phyloP scores from a whole-genome alignment of 176 grass and related monocot genomes.

The Stipa capillata region DNA sequence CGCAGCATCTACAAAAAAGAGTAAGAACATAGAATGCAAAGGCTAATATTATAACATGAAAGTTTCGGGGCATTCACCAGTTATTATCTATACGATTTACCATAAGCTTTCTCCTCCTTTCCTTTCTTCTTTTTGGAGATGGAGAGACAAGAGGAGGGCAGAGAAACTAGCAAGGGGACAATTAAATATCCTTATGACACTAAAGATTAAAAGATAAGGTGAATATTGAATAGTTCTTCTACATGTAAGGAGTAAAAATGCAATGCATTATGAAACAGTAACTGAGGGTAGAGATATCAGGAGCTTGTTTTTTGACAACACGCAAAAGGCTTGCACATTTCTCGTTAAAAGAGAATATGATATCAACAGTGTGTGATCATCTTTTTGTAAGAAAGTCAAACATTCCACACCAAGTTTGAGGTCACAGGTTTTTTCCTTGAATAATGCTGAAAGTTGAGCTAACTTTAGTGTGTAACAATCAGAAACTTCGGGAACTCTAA shows the following conservation, averaged over 20 bases:
- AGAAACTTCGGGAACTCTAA: not conserved
- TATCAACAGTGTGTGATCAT: not conserved
- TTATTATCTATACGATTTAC: not conserved
- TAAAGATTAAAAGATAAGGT: not conserved
- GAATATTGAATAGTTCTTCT: not conserved
- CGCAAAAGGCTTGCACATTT: no score
- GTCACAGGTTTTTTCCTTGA: no score
- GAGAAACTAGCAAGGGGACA: not conserved
- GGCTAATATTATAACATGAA: not conserved
- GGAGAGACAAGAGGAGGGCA: not conserved
- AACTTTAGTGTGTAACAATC: not conserved
- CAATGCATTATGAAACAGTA: conserved; percentile 2
- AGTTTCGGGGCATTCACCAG: not conserved
- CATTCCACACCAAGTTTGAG: no score
- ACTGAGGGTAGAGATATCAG: not conserved
- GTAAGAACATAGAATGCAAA: conserved; percentile 3
- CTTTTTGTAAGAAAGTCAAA: not conserved
- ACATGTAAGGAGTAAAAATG: not conserved
- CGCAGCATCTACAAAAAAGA: conserved; percentile 27
- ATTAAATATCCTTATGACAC: not conserved
- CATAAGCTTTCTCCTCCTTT: not conserved
- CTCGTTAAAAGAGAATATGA: no score
- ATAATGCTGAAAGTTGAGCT: no score
- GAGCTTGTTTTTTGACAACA: no score
- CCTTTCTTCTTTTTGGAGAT: not conserved